phyloP scores from a whole-genome alignment of 441 rosid genomes.

The Omphalea diandra region DNA sequence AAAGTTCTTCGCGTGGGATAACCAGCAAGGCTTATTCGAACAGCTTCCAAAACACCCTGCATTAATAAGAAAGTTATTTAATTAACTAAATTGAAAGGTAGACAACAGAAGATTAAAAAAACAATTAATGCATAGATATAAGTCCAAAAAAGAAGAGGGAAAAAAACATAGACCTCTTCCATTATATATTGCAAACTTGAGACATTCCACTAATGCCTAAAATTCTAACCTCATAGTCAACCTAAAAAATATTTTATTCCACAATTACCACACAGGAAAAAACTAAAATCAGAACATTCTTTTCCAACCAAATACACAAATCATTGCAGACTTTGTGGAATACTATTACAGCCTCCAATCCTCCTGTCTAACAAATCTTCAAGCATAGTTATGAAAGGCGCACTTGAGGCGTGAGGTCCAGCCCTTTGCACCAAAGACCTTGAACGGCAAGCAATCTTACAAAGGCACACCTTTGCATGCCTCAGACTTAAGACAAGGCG shows the following conservation, averaged over 20 bases:
- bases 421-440: too few relatives aligned
- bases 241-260: not conserved
- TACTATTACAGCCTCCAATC: not conserved
- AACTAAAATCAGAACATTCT: not conserved
- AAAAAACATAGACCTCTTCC: not conserved
- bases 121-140: too few relatives aligned
- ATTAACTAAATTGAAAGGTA: not conserved
- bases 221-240: not conserved
- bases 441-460: too few relatives aligned
- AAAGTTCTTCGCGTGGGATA: constrained; percentile 93
- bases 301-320: not conserved
- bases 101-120: not conserved
- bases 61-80: constrained; percentile 19
- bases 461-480: too few relatives aligned
- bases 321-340: not conserved
- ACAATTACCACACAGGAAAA: not conserved
- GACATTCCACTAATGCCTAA: not conserved
- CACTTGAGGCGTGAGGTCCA: too few relatives aligned
- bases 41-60: constrained; percentile 99
- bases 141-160: not conserved
- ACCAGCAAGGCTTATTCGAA: constrained; percentile 98
- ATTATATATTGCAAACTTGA: not conserved
- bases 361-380: too few relatives aligned
- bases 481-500: too few relatives aligned
- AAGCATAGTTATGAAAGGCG: too few relatives aligned